Percentiles rank a stretch among this genome's conserved stretches.
Conservation (phyloP, 1,139 yeast genomes). For the Saccharomyces hybrid region DNA sequence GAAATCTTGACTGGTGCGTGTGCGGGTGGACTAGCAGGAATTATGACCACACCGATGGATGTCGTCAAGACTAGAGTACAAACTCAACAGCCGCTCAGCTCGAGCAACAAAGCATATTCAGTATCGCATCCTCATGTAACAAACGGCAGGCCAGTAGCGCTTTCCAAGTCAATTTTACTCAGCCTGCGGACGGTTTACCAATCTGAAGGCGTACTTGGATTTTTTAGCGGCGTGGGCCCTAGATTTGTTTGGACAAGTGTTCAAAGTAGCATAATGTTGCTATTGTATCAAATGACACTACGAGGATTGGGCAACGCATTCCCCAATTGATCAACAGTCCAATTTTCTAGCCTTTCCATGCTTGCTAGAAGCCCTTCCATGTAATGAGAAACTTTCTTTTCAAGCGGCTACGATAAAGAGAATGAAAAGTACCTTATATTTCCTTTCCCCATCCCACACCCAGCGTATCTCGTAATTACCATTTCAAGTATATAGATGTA, state of each 20-base stretch:
- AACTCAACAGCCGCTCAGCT: constrained; percentile 43
- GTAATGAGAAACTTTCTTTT: background rate
- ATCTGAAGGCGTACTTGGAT: constrained; percentile 69
- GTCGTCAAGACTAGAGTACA: constrained; percentile 92
- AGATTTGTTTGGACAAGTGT: constrained; percentile 93
- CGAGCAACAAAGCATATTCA: background rate
- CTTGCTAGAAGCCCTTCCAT: background rate
- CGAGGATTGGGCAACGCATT: constrained; percentile 24
- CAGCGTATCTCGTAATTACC: background rate
- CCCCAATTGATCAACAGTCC: background rate
- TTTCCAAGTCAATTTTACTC: constrained; percentile 47
- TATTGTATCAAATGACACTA: constrained; percentile 59
- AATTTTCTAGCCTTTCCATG: background rate
- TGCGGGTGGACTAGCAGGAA: constrained; percentile 95
- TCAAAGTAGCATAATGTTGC: constrained; percentile 90
- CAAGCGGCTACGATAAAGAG: background rate
- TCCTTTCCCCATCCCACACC: background rate
- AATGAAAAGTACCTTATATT: background rate
- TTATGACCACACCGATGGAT: constrained; percentile 75
- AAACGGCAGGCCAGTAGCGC: constrained; percentile 27
- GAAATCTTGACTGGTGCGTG: constrained; percentile 88
- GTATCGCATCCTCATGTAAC: constrained; percentile 4
- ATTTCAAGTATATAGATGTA: background rate
- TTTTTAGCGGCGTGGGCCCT: constrained; percentile 94
- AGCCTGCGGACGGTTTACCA: constrained; percentile 63